Conservation (phyloP, 2,329 filamentous ascomycete genomes). For the Exophiala dermatitidis region DNA sequence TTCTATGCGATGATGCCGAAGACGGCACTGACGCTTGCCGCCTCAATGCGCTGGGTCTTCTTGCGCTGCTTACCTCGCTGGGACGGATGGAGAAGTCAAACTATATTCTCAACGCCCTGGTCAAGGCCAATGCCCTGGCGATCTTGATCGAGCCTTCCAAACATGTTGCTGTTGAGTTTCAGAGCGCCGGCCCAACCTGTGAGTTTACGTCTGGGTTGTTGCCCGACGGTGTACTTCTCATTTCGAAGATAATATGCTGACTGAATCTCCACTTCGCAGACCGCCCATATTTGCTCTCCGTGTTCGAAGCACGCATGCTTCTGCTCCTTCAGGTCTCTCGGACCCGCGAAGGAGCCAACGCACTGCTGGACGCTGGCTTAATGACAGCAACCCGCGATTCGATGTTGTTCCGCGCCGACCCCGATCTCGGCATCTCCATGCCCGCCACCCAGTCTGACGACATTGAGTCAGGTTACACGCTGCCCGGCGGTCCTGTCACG, state of each 20-base stretch:
- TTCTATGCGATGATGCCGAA: constrained; percentile 88
- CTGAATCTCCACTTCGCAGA: constrained; percentile 35
- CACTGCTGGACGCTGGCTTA: constrained; percentile 81
- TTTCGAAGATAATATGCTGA: not conserved
- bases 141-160: constrained; percentile 84
- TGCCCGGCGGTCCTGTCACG: not conserved
- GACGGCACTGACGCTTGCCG: constrained; percentile 74
- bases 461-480: not conserved
- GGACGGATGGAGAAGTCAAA: constrained; percentile 64
- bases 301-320: constrained; percentile 68
- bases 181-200: constrained; percentile 52
- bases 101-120: constrained; percentile 70
- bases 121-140: constrained; percentile 81
- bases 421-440: constrained; percentile 68
- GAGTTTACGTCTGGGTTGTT: constrained; percentile 27
- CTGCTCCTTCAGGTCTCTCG: constrained; percentile 79
- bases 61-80: constrained; percentile 68
- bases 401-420: constrained; percentile 80
- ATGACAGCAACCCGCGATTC: constrained; percentile 75
- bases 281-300: constrained; percentile 49
- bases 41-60: constrained; percentile 75
- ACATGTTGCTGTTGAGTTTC: constrained; percentile 65
- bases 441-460: constrained; percentile 6
- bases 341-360: constrained; percentile 72
- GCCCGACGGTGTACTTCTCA: too few relatives aligned